These are phyloP conservation scores for Olyra latifolia DNA, from an alignment of 176 grass and related monocot species.

Conservation along the genomic window DNA sequence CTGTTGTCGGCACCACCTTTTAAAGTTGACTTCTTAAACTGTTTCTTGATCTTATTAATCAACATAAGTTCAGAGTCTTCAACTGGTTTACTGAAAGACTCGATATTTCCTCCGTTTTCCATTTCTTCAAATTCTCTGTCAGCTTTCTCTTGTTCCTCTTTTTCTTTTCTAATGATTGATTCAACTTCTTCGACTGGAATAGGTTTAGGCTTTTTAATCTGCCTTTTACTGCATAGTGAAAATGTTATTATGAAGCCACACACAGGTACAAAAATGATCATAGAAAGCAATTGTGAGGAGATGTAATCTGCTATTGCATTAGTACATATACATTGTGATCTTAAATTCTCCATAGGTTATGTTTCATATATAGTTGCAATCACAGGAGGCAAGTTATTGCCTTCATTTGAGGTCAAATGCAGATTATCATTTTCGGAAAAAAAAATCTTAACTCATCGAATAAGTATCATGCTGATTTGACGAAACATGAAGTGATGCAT, in stretches of 20 bases:
- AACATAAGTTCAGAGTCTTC: constrained; percentile 47
- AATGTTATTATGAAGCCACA: constrained; percentile 6
- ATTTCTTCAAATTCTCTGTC: constrained; percentile 66
- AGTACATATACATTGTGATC: background rate
- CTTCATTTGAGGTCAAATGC: background rate
- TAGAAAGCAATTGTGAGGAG: background rate
- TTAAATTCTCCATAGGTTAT: background rate
- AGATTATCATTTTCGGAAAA: background rate
- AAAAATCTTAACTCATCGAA: background rate
- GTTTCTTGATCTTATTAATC: constrained; percentile 47
- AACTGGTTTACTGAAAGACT: constrained; percentile 35
- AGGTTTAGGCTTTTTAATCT: constrained; percentile 89
- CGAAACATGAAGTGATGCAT: background rate
- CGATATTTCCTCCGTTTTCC: constrained; percentile 32
- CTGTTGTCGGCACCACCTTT: constrained; percentile 9
- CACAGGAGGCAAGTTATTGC: background rate
- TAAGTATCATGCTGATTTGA: background rate
- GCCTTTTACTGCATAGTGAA: constrained; percentile 56
- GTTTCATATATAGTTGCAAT: background rate
- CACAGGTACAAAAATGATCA: background rate
- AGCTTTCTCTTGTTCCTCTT: constrained; percentile 69
- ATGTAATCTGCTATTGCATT: background rate
- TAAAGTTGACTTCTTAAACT: constrained; percentile 45
- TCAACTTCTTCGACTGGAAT: constrained; percentile 72
- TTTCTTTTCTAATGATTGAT: constrained; percentile 66